Conservation (phyloP, 257 asterid species). For the Ligustrum vulgare region DNA sequence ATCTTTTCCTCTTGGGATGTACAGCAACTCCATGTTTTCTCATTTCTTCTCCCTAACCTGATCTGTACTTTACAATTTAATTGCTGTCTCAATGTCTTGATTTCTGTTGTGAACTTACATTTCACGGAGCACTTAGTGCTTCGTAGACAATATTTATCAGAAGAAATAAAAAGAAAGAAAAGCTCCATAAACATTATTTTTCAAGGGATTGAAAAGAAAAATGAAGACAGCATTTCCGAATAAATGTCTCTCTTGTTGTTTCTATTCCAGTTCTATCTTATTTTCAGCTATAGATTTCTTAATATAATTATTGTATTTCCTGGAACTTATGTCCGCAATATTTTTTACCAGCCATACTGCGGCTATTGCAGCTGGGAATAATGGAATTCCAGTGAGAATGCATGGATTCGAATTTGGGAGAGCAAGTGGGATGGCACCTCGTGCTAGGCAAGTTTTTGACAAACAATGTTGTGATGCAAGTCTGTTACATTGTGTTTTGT, state of each 20-base stretch:
- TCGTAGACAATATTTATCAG: not conserved
- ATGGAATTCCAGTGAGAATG: slow-evolving; percentile 93
- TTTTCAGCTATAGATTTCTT: not conserved
- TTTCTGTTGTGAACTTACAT: not conserved
- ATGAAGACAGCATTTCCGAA: not conserved
- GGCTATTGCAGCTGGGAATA: slow-evolving; percentile 97
- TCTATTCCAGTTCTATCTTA: not conserved
- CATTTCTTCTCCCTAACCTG: not conserved
- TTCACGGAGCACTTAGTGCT: not conserved
- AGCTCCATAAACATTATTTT: not conserved
- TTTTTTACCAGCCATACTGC: slow-evolving; percentile 78
- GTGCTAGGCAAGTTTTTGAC: slow-evolving; percentile 70
- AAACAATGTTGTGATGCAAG: slow-evolving; percentile 1
- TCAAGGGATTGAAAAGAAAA: not conserved
- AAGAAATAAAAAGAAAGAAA: not conserved
- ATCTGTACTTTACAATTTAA: not conserved
- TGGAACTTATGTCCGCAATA: not conserved
- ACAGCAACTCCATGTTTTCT: not conserved
- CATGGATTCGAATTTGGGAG: slow-evolving; percentile 93
- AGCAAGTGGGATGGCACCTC: slow-evolving; percentile 99
- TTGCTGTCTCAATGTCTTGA: not conserved
- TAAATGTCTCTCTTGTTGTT: not conserved
- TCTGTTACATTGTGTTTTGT: slow-evolving; percentile 11
- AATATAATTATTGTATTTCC: not conserved
- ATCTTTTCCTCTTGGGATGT: not conserved